Evolutionary conservation across 495 filamentous ascomycete species (phyloP).

Genomic region (Thozetella sp.): DNA sequence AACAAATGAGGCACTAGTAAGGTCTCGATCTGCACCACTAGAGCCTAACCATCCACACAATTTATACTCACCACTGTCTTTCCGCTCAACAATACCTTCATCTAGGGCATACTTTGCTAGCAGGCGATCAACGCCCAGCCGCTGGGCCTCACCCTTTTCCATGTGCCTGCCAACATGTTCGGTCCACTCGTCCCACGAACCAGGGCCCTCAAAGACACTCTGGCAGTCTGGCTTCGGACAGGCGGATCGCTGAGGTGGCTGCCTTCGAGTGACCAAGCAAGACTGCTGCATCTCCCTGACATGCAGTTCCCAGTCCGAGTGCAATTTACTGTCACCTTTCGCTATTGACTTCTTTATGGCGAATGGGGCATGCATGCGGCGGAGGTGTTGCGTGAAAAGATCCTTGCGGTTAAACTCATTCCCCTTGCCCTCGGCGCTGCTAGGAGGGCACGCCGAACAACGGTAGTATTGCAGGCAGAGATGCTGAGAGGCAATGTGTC

Average conservation of each 20-base stretch:
- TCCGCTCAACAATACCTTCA: slow-evolving; percentile 57
- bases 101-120: slow-evolving; percentile 59
- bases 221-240: slow-evolving; percentile 74
- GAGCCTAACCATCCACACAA: slow-evolving; percentile 35
- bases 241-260: slow-evolving; percentile 64
- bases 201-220: slow-evolving; percentile 66
- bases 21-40: slow-evolving; percentile 15
- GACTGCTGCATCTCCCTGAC: slow-evolving; percentile 63
- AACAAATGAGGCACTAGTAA: slow-evolving; percentile 9
- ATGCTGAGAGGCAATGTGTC: slow-evolving; percentile 89
- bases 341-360: slow-evolving; percentile 48
- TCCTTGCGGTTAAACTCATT: slow-evolving; percentile 87
- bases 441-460: slow-evolving; percentile 73
- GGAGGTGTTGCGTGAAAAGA: slow-evolving; percentile 89
- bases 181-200: slow-evolving; percentile 84
- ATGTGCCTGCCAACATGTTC: slow-evolving; percentile 93
- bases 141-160: slow-evolving; percentile 61
- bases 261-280: slow-evolving; percentile 69
- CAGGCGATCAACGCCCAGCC: slow-evolving; percentile 49
- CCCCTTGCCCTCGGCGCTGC: slow-evolving; percentile 58
- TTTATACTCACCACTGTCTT: slow-evolving; percentile 50
- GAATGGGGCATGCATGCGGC: slow-evolving; percentile 82
- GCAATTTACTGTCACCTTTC: slow-evolving; percentile 52
- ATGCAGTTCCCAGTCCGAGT: slow-evolving; percentile 55
- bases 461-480: slow-evolving; percentile 82